Conservation (phyloP, 257 asterid genomes). For the Forsythia viridissima region DNA sequence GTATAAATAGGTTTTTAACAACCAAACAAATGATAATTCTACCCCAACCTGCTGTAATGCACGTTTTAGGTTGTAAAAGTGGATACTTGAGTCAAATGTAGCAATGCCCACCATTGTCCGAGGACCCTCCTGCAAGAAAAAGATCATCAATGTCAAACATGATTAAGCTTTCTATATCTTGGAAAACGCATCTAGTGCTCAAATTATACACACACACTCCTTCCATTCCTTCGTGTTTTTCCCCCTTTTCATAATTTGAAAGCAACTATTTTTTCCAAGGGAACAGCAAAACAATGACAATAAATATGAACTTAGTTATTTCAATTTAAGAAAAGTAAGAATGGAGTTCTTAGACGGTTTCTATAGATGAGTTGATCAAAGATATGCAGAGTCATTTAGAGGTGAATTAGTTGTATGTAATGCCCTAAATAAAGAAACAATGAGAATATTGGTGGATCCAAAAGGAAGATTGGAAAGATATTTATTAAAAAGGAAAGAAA, state of each 20-base stretch:
- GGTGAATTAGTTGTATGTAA: background rate
- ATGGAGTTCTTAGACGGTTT: background rate
- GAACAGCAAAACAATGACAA: background rate
- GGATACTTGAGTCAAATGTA: constrained; percentile 92
- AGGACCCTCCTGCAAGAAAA: constrained; percentile 83
- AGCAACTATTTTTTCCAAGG: background rate
- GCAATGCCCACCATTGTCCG: constrained; percentile 94
- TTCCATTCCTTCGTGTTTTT: background rate
- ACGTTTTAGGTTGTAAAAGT: constrained; percentile 92
- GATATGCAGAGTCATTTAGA: background rate
- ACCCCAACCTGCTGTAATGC: constrained; percentile 74
- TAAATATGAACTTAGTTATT: background rate
- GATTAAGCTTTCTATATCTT: background rate
- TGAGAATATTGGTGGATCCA: background rate
- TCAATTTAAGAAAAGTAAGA: background rate
- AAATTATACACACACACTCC: background rate
- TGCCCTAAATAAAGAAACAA: background rate
- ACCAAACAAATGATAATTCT: constrained; percentile 16
- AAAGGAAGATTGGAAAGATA: background rate
- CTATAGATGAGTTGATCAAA: background rate
- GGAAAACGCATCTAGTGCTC: background rate
- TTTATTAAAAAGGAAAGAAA: background rate
- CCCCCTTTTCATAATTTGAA: no score
- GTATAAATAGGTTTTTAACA: background rate
- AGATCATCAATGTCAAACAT: constrained; percentile 14